Evolutionary conservation across 2,329 filamentous ascomycete species (phyloP), one percentile per base, ranked within the genome.

Genomic region (Hymenoscyphus occultus): DNA sequence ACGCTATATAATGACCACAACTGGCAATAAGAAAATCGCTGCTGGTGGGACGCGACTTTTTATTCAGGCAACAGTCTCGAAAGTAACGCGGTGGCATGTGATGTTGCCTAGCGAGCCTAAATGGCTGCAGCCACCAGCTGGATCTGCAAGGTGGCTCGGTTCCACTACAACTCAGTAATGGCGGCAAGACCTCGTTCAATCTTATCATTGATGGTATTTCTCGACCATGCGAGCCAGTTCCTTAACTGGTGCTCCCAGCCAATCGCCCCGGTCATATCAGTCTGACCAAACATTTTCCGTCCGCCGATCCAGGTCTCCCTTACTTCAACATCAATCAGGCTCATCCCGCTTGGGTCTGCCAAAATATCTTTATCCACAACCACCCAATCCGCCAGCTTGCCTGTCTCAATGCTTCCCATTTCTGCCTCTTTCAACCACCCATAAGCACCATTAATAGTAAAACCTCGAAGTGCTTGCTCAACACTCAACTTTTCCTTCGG

Each of bases 251-350:
- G 22, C 28, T 39, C 59, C 59, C 40, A 61, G 3, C 28, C 42
- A 2, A n/a, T 35, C 12, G 14, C 12, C 10, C 13, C 16, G 7
- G 12, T 51, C 31, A 35, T 6, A 2, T n/a, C 28, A 2, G 14
- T 54, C 10, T 61, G 14, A 2, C 13, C 28, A 58, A 56, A 62
- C 19, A 72, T 70, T 48, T 64, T 70, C 54, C 42, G 66, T n/a
- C 88, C 89, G 2, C 78, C 86, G 42, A 91, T 83, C 88, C 88
- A 91, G 0, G 89, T 91, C 78, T 90, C 88, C 67, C 77, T 80
- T 1, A 91, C 87, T 59, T 76, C 80, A 7, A 88, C 71, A 4
- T 76, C 77, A 31, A 85, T 81, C 62, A 90, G 70, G 13, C 79
- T 78, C 65, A 88, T 85, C 2, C 83, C 65, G 12, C 39, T 65